Evolutionary conservation across 1,284 basidiomycete species (phyloP), one percentile per base, ranked within the genome.

Genomic region (Apiotrichum montevideense): DNA sequence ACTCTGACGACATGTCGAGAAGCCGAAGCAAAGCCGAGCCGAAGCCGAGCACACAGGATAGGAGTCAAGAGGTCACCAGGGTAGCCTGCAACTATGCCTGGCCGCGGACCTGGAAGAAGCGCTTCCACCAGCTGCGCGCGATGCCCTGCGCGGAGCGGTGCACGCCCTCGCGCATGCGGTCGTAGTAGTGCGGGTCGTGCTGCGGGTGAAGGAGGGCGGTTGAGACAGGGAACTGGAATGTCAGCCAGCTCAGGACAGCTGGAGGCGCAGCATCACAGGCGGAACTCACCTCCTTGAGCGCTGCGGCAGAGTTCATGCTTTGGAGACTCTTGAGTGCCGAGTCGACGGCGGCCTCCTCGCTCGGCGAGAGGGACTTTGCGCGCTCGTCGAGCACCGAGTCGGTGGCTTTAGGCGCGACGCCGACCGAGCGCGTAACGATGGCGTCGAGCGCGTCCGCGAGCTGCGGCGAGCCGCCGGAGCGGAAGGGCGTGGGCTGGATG

Each of bases 81-180:
- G 21, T 21, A 21, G 21, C 21, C 21, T 21, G 21, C 21, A 21
- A 21, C 21, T 14, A 75, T 15, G 67, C 70, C 58, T 67, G 60
- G 5, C 73, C 73, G 46, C 65, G 61, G 13, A 71, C 56, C 63
- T 73, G 70, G 69, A 75, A 75, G 64, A 75, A 75, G 15, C 65
- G 63, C 61, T 68, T 71, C 68, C 69, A 73, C 67, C 68, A 75
- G 55, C 66, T 70, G 33, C 73, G 61, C n/a, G 67, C 69, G 42
- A 71, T 64, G 1, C 73, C 73, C 55, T 69, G 63, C 13, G 62
- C 52, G 4, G 68, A 61, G 14, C 63, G 62, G 51, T 69, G 66
- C 10, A 75, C 71, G 41, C 73, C 73, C 34, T 73, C 67, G 51
- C 63, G 56, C 37, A 75, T 67, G 10, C 73, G 66, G 29, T 64